Base-by-base conservation (phyloP, 805 yeast genomes). In the Yueomyces sp. region DNA sequence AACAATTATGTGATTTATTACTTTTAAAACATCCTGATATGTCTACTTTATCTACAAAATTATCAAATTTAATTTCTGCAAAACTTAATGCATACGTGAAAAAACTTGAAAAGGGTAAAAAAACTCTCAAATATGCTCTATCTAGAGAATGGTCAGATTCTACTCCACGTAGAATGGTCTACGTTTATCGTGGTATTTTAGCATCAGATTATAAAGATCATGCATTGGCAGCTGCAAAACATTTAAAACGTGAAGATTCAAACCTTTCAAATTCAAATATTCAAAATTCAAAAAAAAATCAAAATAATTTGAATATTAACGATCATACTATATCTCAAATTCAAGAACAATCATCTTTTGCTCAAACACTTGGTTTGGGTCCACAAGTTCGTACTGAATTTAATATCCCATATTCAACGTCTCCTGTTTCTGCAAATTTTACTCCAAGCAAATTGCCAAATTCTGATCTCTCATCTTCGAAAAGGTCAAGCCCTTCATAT, bases 121-220 rank as follows among this genome's bases (percentile, higher is more conserved):
- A 77, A 48, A 72, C 76, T 38, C 68, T 84, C 53, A 73, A 73
- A 45, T 84, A 84, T 60, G 85, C 90, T 26, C 64, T 84, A 38
- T 79, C 86, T 1, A 74, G 94, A 64, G 92, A 84, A 60, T 84
- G 94, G 94, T 90, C 94, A 3, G 90, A 83, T 60, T 86, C 90
- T 19, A 78, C 86, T 2, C 94, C 94, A 42, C 80, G 84, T 55
- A 72, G 94, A 67, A 84, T 84, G 94, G 87, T 84, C 29, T 84
- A 84, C 55, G 87, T 82, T 41, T 84, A 84, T 60, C 76, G 92
- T 54, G 94, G 94, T 36, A 64, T 81, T 30, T 67, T 84, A 48
- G 74, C 90, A 31, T 70, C 76, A n/a, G 88, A 83, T 57, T 84
- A 80, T 62, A 80, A 79, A 52, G 63, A 77, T 37, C 85, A 79